Conservation (phyloP, 169 alveolate genomes). For the Cryptosporidium muris region DNA sequence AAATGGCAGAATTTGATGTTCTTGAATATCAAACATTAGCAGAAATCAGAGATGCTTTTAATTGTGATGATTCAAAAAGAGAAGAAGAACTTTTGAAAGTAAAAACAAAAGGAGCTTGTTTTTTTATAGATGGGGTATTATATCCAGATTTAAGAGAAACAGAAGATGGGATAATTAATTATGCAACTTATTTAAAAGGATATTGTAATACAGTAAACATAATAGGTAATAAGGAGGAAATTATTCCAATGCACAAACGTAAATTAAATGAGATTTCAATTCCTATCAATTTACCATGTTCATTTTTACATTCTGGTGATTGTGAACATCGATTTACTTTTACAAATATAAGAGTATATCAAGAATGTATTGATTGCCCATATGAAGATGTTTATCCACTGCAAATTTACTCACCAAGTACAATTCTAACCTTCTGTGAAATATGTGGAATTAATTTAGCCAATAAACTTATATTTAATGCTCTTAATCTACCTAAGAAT, state of each 20-base stretch:
- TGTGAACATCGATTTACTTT: constrained; percentile 85
- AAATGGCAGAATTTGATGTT: constrained; percentile 82
- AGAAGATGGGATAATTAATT: constrained; percentile 72
- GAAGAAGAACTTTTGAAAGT: constrained; percentile 74
- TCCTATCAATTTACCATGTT: constrained; percentile 79
- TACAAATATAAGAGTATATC: constrained; percentile 76
- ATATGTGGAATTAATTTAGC: constrained; percentile 80
- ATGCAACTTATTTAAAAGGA: constrained; percentile 8
- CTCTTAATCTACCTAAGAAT: constrained; percentile 79
- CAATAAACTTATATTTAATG: constrained; percentile 77
- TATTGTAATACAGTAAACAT: constrained; percentile 2
- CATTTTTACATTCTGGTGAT: constrained; percentile 84
- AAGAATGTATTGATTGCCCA: constrained; percentile 78
- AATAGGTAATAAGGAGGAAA: constrained; percentile 70
- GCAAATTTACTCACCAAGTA: constrained; percentile 78
- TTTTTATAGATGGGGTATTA: constrained; percentile 81
- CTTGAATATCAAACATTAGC: constrained; percentile 81
- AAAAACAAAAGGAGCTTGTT: constrained; percentile 79
- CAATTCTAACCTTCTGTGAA: constrained; percentile 75
- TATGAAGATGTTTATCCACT: constrained; percentile 79
- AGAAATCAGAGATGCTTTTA: constrained; percentile 79
- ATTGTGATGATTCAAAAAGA: constrained; percentile 75
- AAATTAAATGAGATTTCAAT: constrained; percentile 75
- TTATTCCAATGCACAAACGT: constrained; percentile 76
- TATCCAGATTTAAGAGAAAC: constrained; percentile 79